Conservation (phyloP, 371 early-diverging fungal species). For the Apophysomyces elegans region DNA sequence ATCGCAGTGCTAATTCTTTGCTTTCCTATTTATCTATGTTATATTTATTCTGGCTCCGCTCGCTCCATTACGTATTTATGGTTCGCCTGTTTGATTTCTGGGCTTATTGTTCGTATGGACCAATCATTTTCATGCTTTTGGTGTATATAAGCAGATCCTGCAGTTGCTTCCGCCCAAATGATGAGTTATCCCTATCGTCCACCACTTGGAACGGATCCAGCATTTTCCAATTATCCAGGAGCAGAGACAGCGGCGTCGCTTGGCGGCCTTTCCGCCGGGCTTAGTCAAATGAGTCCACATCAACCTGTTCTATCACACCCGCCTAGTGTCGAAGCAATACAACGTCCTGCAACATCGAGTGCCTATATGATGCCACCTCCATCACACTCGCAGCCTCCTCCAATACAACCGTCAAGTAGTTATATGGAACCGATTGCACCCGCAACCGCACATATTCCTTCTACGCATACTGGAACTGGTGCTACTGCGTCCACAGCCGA, state of each 20-base stretch:
- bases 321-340: conserved; percentile 5
- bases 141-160: conserved; percentile 13
- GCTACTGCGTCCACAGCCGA: background rate
- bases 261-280: background rate
- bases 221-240: conserved; percentile 3
- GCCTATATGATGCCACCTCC: conserved; percentile 13
- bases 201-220: conserved; percentile 5
- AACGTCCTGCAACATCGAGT: conserved; percentile 14
- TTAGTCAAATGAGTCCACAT: background rate
- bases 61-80: conserved; percentile 6
- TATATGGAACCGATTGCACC: conserved; percentile 20
- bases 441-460: conserved; percentile 13
- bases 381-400: conserved; percentile 16
- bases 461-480: background rate
- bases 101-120: conserved; percentile 9
- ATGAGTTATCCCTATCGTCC: conserved; percentile 22
- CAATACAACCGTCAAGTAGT: conserved; percentile 18
- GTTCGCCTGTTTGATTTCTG: conserved; percentile 2
- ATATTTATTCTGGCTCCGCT: background rate
- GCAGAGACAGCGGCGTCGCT: conserved; percentile 2
- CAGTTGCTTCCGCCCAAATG: conserved; percentile 27
- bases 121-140: background rate
- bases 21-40: background rate
- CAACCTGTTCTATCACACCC: conserved; percentile 2
- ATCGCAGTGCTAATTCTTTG: conserved; percentile 10